Evolutionary conservation across 352 stramenopile species (phyloP).

Genomic region (Pythium aquatile): DNA sequence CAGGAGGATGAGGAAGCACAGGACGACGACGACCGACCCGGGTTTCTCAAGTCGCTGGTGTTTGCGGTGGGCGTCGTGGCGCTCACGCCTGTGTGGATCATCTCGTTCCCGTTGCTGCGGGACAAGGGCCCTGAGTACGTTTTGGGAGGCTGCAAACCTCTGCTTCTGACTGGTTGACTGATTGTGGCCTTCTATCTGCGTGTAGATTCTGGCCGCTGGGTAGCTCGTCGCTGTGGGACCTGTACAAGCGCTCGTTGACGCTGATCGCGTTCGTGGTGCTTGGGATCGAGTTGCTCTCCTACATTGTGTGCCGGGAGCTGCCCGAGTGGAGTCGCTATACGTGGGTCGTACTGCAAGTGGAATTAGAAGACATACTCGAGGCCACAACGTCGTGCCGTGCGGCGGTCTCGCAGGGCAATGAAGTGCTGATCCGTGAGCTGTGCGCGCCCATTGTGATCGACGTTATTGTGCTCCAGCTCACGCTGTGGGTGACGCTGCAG

Average conservation of each 20-base stretch:
- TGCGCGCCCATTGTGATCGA: constrained; percentile 61
- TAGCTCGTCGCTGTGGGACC: constrained; percentile 49
- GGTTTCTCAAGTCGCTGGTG: constrained; percentile 49
- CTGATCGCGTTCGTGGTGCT: constrained; percentile 50
- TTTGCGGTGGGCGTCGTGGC: constrained; percentile 54
- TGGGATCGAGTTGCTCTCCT: constrained; percentile 56
- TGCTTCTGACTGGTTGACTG: neutral
- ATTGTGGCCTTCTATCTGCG: neutral
- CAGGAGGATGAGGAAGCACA: constrained; percentile 5
- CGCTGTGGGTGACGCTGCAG: constrained; percentile 46
- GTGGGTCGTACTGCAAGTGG: constrained; percentile 41
- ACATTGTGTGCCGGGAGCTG: constrained; percentile 56
- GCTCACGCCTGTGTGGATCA: constrained; percentile 56
- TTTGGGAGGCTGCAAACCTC: no score
- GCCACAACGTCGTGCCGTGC: constrained; percentile 37
- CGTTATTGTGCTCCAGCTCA: constrained; percentile 36
- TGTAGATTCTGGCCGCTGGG: constrained; percentile 69
- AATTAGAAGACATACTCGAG: constrained; percentile 38
- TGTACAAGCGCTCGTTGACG: constrained; percentile 41
- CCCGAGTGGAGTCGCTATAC: constrained; percentile 40
- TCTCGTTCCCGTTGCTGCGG: constrained; percentile 53
- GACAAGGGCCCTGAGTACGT: constrained; percentile 52
- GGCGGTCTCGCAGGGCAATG: constrained; percentile 44
- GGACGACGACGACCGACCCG: constrained; percentile 15
- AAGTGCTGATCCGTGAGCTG: constrained; percentile 47